These are phyloP conservation scores for Vanderwaltozyma yarrowii DNA, from an alignment of 805 yeast species.

Conservation along the genomic window DNA sequence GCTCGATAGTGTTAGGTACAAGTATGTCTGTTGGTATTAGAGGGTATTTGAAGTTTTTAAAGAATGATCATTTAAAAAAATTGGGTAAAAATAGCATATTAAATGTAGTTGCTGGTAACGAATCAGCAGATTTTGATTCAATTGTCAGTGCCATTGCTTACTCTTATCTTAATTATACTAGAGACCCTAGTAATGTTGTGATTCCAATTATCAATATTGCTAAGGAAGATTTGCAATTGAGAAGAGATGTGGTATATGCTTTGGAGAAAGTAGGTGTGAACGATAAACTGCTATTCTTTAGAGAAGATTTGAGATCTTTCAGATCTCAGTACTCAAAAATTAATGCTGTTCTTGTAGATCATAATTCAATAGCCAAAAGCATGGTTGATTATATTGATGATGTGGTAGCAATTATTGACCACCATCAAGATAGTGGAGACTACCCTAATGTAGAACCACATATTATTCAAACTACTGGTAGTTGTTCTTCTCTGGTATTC, in stretches of 20 bases:
- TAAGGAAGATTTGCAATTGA: constrained; percentile 48
- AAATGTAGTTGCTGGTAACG: constrained; percentile 45
- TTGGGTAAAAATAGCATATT: background rate
- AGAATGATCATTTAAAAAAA: background rate
- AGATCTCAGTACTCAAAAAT: constrained; percentile 7
- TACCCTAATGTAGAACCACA: constrained; percentile 49
- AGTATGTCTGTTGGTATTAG: too few relatives aligned
- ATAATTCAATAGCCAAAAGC: constrained; percentile 55
- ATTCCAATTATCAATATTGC: constrained; percentile 76
- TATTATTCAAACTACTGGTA: constrained; percentile 53
- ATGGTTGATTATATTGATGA: constrained; percentile 23
- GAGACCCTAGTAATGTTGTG: constrained; percentile 24
- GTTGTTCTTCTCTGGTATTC: constrained; percentile 70
- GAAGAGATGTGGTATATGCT: constrained; percentile 61
- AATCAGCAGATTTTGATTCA: constrained; percentile 85
- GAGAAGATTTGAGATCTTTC: constrained; percentile 48
- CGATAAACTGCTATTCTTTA: constrained; percentile 43
- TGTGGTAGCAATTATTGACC: constrained; percentile 67
- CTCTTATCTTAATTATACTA: constrained; percentile 40
- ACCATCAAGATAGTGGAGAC: constrained; percentile 64
- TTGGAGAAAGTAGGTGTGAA: constrained; percentile 39
- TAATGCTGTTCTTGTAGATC: constrained; percentile 67
- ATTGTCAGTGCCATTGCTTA: constrained; percentile 65
- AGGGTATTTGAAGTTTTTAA: background rate
- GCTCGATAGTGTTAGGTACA: too few relatives aligned